Percentiles rank a stretch among this genome's conserved stretches.
Evolutionary conservation across 345 rosid species (phyloP).

Genomic region (Aquilaria sinensis): DNA sequence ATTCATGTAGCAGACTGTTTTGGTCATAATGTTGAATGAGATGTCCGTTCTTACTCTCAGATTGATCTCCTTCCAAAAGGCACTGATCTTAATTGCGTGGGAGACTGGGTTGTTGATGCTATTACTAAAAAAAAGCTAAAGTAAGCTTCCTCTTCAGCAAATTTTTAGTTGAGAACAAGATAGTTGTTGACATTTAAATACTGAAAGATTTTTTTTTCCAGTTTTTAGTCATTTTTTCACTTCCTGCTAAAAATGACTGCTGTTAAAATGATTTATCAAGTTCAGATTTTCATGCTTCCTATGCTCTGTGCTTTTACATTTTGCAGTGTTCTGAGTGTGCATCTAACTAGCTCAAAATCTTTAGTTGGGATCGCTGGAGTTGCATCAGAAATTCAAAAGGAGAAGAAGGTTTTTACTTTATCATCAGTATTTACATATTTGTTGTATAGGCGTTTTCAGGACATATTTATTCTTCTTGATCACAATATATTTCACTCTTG

Average conservation of each 20-base stretch:
- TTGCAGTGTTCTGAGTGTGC: conserved; percentile 78
- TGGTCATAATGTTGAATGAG: conserved; percentile 3
- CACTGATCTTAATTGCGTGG: conserved; percentile 85
- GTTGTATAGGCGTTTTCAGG: neutral
- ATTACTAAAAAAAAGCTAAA: conserved; percentile 78
- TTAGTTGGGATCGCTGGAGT: conserved; percentile 76
- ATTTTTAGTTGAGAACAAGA: neutral
- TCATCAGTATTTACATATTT: neutral
- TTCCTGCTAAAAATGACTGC: neutral
- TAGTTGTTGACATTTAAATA: conserved; percentile 4
- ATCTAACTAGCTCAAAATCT: conserved; percentile 94
- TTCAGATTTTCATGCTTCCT: conserved; percentile 9
- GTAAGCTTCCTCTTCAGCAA: conserved; percentile 32
- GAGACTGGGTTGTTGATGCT: conserved; percentile 96
- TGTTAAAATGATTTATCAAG: conserved; percentile 1
- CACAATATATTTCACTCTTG: neutral
- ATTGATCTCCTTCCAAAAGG: conserved; percentile 93
- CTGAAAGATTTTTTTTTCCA: neutral
- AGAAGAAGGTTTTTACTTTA: conserved; percentile 63
- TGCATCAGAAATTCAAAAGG: conserved; percentile 84
- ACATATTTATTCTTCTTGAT: neutral
- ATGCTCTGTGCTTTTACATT: conserved; percentile 3
- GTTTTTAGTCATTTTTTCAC: neutral
- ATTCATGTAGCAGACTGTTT: conserved; percentile 1
- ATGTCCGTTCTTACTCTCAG: conserved; percentile 25